Base-by-base conservation (phyloP, 1,284 basidiomycete genomes). In the Xanthoconium separans region DNA sequence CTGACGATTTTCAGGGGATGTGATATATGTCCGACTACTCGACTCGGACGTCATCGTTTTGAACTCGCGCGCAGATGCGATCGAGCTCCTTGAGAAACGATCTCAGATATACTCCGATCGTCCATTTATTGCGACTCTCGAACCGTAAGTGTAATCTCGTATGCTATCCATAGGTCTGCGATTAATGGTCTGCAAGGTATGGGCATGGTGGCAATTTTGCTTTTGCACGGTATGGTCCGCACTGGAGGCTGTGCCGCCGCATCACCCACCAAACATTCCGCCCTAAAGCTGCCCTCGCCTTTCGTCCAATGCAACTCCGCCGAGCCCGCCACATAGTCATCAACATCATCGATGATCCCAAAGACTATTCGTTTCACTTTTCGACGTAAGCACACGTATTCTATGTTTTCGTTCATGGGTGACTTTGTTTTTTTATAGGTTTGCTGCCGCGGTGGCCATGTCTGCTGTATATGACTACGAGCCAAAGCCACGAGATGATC, bases 51-150 rank as follows among this genome's bases (percentile, higher is more conserved):
- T 57, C 12, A 12, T 60, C 3, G 47, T 63, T 1, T 22, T 62
- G 49, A 58, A 58, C 29, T 53, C 55, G 2, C 15, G 3, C 6
- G 18, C 51, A 3, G 48, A 15, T 2, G 54, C 47, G 0, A 30
- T 11, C 3, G 58, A 58, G 4, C 3, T 63, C 5, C 52, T 63
- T 0, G 58, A 43, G 20, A 62, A 63, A 33, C 53, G 61, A 42
- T 61, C 61, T 4, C 47, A 41, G 3, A 55, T 56, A 30, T 58
- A 58, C 36, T 62, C 60, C 1, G 55, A 62, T 12, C 58, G 56
- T 6, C 61, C 61, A 0, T 52, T 51, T 13, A 16, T 59, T 6
- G 43, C 53, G 7, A 61, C 56, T 3, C 1, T 43, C 10, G 44
- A 30, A 3, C 54, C 47, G 57, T 60, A 20, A 43, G 57, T 50